These are phyloP conservation scores for Umbilicus rupestris DNA, from an alignment of 164 flowering plant species.

Conservation along the genomic window DNA sequence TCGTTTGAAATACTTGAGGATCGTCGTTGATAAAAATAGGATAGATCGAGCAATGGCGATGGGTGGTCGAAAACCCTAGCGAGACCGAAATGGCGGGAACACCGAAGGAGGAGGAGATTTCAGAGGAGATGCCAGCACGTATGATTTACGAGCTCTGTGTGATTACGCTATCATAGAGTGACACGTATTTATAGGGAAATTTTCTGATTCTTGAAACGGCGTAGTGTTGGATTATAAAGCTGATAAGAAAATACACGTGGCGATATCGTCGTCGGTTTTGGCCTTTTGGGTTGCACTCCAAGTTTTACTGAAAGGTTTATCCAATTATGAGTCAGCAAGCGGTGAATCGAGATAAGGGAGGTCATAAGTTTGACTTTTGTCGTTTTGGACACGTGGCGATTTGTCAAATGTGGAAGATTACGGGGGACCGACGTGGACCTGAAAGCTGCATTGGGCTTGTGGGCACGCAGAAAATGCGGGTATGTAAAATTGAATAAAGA, in stretches of 20 bases:
- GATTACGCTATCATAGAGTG: neutral
- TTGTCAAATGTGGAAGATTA: too few species aligned
- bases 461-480: too few species aligned
- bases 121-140: neutral
- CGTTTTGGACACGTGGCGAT: neutral
- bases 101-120: neutral
- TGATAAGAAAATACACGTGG: neutral
- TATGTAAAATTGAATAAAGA: too few species aligned
- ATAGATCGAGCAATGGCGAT: neutral
- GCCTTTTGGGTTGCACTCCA: neutral
- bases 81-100: conserved; percentile 1
- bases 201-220: too few species aligned
- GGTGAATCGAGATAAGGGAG: neutral
- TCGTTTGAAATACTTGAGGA: neutral
- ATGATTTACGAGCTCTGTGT: neutral
- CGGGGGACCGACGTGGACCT: too few species aligned
- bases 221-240: neutral
- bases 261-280: neutral
- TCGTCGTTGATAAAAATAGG: too few species aligned
- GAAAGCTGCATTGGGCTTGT: too few species aligned
- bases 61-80: neutral
- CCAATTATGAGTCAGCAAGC: neutral
- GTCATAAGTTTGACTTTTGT: neutral
- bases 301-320: neutral
- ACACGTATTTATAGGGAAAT: neutral